Evolutionary conservation across 2,329 filamentous ascomycete species (phyloP).

Genomic region (Ambrosiella xylebori): DNA sequence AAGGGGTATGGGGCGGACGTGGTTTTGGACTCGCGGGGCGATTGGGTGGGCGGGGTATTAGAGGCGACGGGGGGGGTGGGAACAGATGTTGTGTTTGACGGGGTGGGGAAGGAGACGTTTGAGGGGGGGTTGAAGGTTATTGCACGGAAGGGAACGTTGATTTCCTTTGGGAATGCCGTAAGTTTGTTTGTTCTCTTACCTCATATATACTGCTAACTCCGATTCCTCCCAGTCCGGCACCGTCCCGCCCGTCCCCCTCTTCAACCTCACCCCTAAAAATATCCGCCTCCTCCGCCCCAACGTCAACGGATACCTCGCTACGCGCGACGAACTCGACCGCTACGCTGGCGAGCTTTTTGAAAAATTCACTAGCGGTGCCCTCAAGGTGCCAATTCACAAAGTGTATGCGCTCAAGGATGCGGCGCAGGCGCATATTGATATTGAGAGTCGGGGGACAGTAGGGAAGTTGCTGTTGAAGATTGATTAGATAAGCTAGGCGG

Average conservation of each 20-base stretch:
- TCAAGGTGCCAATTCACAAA: slow-evolving; percentile 60
- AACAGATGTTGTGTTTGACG: slow-evolving; percentile 65
- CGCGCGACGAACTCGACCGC: slow-evolving; percentile 50
- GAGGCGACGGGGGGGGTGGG: slow-evolving; percentile 58
- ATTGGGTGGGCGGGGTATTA: slow-evolving; percentile 40
- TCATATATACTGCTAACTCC: slow-evolving; percentile 2
- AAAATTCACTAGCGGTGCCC: slow-evolving; percentile 48
- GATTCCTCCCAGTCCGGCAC: slow-evolving; percentile 36
- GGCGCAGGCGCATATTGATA: slow-evolving; percentile 53
- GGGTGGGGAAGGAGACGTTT: slow-evolving; percentile 72
- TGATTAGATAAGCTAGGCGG: neutral
- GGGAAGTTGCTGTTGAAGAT: slow-evolving; percentile 67
- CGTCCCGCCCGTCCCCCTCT: slow-evolving; percentile 46
- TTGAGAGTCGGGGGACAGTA: slow-evolving; percentile 66
- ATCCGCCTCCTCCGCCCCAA: slow-evolving; percentile 58
- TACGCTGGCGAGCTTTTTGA: slow-evolving; percentile 59
- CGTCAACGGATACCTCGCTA: slow-evolving; percentile 52
- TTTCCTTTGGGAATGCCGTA: slow-evolving; percentile 66
- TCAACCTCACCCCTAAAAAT: slow-evolving; percentile 54
- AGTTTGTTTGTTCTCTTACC: slow-evolving; percentile 20
- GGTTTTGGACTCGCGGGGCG: slow-evolving; percentile 31
- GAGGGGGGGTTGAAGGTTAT: slow-evolving; percentile 59
- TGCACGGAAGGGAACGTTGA: slow-evolving; percentile 58
- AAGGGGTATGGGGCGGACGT: slow-evolving; percentile 53
- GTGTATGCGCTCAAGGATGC: slow-evolving; percentile 61